These are phyloP conservation scores for Komagataella ulmi DNA, from an alignment of 805 yeast genomes.

Conservation along the genomic window DNA sequence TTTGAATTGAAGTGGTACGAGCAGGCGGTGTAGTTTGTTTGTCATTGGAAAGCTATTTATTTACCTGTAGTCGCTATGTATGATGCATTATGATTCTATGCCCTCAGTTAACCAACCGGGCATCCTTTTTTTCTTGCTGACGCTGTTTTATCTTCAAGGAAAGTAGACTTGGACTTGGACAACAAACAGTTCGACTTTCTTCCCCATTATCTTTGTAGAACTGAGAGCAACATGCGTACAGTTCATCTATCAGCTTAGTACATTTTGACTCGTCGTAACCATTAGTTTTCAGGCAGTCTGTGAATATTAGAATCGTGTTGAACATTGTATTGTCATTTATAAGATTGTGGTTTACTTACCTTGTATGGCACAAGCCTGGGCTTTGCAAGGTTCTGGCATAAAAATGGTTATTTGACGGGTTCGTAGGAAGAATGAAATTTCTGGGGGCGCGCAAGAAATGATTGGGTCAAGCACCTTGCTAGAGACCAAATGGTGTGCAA, in stretches of 20 bases:
- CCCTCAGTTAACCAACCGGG: slow-evolving; percentile 23
- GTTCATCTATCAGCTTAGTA: slow-evolving; percentile 47
- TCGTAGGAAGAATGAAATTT: neutral
- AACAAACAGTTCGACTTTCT: slow-evolving; percentile 55
- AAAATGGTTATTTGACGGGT: neutral
- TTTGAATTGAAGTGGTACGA: neutral
- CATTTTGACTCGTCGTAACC: slow-evolving; percentile 69
- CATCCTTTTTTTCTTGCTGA: slow-evolving; percentile 40
- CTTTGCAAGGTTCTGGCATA: slow-evolving; percentile 43
- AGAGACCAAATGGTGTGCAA: neutral
- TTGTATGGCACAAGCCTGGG: slow-evolving; percentile 75
- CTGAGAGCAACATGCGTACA: slow-evolving; percentile 62
- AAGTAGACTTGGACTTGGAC: slow-evolving; percentile 60
- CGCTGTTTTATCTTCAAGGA: slow-evolving; percentile 56
- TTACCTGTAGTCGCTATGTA: neutral
- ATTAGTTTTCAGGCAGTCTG: slow-evolving; percentile 49
- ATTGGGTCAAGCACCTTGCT: slow-evolving; percentile 4
- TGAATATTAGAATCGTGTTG: slow-evolving; percentile 1
- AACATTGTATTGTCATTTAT: neutral
- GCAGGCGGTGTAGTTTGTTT: slow-evolving; percentile 4
- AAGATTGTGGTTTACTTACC: slow-evolving; percentile 20
- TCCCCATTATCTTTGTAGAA: slow-evolving; percentile 51
- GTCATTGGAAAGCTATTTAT: neutral
- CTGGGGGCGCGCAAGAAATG: neutral
- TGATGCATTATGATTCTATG: slow-evolving; percentile 2